Base-by-base conservation (phyloP, 352 stramenopile species). In the Phytophthora cryptogea region DNA sequence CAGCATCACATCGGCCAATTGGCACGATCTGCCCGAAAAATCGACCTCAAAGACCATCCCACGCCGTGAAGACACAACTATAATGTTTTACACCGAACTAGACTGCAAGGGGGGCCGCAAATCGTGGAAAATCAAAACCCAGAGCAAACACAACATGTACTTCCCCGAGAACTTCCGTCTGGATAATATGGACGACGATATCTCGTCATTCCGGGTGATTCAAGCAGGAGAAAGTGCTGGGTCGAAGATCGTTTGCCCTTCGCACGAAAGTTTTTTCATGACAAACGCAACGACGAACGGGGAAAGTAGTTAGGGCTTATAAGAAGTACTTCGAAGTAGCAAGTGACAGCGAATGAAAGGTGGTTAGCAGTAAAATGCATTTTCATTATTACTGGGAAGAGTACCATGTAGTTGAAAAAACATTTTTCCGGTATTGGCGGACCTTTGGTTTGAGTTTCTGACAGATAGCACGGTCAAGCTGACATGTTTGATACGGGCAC, bases 401-500 rank as follows among this genome's bases (percentile, higher is more conserved):
- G 20, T 23, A 23, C 20, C 1, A 23, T 23, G 1, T 23, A 23
- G 20, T 23, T 23, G 20, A 23, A 1, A 23, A 23, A 23, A 23
- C 20, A 23, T 23, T 23, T 23, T 23, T 23, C 1, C 20, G 20
- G 20, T 23, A 23, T 23, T 2, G 20, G 20, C 20, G 20, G 20
- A 23, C 20, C 20, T 23, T 2, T 23, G 20, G 20, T 23, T 1
- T 3, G 2, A 23, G 20, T 23, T 2, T 23, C 20, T 23, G 20
- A 23, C 20, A 23, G 20, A 23, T 1, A 23, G 20, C 84, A 94
- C 37, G 70, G 80, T 10, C 76, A 77, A 14, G 31, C 68, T 26
- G 75, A 75, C 9, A 80, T 94, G 76, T 94, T 94, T 59, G 71
- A 81, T 30, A 86, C 91, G 78, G 83, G 80, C 49, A 60, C 78